phyloP scores from a whole-genome alignment of 768 basidiomycete genomes.

The Crepidotus variabilis region DNA sequence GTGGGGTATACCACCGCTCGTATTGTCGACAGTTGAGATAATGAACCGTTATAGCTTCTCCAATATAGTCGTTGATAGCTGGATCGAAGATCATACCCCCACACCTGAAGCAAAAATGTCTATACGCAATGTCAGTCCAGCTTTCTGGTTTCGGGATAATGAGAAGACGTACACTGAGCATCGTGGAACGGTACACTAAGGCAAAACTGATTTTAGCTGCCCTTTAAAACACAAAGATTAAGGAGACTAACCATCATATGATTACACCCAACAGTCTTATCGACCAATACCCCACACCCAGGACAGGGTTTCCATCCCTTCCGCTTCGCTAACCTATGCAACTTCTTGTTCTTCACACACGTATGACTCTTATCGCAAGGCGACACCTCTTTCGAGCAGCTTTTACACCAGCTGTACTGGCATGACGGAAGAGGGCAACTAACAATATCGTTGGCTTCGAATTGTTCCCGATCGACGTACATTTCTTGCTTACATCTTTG shows the following conservation, averaged over 20 bases:
- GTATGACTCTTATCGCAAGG: slow-evolving; percentile 12
- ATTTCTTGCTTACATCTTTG: slow-evolving; percentile 20
- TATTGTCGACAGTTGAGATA: neutral
- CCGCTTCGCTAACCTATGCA: slow-evolving; percentile 20
- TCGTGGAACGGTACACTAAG: slow-evolving; percentile 48
- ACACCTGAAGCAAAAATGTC: slow-evolving; percentile 2
- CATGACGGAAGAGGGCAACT: slow-evolving; percentile 21
- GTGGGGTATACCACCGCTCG: neutral
- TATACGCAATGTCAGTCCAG: slow-evolving; percentile 4
- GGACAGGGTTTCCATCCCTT: slow-evolving; percentile 42
- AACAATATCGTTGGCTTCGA: slow-evolving; percentile 13
- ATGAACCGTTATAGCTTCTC: neutral
- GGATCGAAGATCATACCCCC: neutral
- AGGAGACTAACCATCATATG: slow-evolving; percentile 50
- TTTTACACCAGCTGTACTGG: slow-evolving; percentile 19
- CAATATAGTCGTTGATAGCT: neutral
- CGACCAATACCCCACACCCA: slow-evolving; percentile 45
- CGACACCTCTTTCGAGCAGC: slow-evolving; percentile 16
- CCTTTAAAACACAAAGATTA: neutral
- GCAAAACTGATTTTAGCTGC: neutral
- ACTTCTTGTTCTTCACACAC: slow-evolving; percentile 19
- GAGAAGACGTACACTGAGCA: slow-evolving; percentile 40
- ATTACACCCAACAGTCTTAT: slow-evolving; percentile 49
- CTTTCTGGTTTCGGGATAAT: slow-evolving; percentile 4
- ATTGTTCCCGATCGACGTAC: slow-evolving; percentile 20